phyloP scores from a whole-genome alignment of 805 yeast genomes.

The Myxozyma vanderwaltii region DNA sequence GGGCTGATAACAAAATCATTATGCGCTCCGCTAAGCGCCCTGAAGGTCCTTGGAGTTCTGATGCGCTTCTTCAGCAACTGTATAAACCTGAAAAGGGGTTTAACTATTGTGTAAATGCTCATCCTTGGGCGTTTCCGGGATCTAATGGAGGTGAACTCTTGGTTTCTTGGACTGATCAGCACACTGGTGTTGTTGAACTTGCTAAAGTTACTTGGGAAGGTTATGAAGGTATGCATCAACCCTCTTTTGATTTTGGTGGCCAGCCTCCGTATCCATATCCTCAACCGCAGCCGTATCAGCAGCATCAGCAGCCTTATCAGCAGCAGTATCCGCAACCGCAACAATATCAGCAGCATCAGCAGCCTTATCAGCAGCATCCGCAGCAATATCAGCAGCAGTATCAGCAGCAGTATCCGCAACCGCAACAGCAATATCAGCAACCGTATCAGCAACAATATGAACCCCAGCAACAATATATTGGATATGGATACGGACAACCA shows the following conservation, averaged over 20 bases:
- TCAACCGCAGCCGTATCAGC: neutral
- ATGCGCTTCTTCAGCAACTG: constrained; percentile 22
- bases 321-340: neutral
- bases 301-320: neutral
- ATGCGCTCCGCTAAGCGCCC: constrained; percentile 32
- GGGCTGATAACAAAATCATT: constrained; percentile 33
- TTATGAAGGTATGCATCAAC: constrained; percentile 16
- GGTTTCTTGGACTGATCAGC: constrained; percentile 34
- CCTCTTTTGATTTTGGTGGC: neutral
- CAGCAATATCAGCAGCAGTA: neutral
- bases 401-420: neutral
- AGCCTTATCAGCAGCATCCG: neutral
- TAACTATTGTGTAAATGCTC: constrained; percentile 33
- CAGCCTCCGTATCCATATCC: neutral
- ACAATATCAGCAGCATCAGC: neutral
- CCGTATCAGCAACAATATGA: neutral
- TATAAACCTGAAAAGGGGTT: constrained; percentile 24
- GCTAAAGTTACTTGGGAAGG: constrained; percentile 33
- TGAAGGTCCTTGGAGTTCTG: constrained; percentile 33
- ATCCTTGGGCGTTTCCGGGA: constrained; percentile 35
- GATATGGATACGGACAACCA: constrained; percentile 16
- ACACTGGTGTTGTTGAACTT: constrained; percentile 26
- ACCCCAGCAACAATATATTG: neutral
- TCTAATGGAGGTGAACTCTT: constrained; percentile 28
- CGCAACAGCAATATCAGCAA: neutral